These are phyloP conservation scores for Leccinum idahoense DNA, from an alignment of 1,284 basidiomycete species.

Conservation along the genomic window DNA sequence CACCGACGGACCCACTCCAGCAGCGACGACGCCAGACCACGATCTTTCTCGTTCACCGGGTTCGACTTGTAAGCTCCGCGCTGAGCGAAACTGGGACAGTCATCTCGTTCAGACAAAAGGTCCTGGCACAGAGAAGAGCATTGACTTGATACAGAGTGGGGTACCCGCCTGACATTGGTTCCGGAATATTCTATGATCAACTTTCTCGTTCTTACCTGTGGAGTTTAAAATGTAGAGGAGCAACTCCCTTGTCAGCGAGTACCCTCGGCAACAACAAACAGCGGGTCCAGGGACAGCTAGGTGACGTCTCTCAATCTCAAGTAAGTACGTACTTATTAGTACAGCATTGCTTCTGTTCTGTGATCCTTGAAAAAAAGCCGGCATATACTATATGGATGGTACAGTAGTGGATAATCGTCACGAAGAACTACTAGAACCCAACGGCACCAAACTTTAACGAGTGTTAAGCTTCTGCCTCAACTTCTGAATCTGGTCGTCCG, in stretches of 20 bases:
- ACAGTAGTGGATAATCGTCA: background rate
- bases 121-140: conserved; percentile 64
- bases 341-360: background rate
- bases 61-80: conserved; percentile 80
- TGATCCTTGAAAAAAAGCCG: background rate
- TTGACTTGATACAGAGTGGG: conserved; percentile 70
- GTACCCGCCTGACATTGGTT: conserved; percentile 39
- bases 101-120: conserved; percentile 34
- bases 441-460: rapidly evolving
- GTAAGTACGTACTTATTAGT: background rate
- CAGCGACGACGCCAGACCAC: conserved; percentile 33
- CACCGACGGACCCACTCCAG: conserved; percentile 49
- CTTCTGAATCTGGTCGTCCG: conserved; percentile 5
- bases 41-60: conserved; percentile 69
- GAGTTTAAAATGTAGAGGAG: background rate
- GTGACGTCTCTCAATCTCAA: too few species aligned
- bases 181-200: conserved; percentile 77
- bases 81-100: conserved; percentile 69
- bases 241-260: too few species aligned
- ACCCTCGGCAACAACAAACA: too few species aligned
- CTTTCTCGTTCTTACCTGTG: background rate
- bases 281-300: too few species aligned
- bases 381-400: background rate
- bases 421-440: background rate
- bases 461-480: background rate